Evolutionary conservation across 768 basidiomycete genomes (phyloP).

Genomic region (Artomyces pyxidatus): DNA sequence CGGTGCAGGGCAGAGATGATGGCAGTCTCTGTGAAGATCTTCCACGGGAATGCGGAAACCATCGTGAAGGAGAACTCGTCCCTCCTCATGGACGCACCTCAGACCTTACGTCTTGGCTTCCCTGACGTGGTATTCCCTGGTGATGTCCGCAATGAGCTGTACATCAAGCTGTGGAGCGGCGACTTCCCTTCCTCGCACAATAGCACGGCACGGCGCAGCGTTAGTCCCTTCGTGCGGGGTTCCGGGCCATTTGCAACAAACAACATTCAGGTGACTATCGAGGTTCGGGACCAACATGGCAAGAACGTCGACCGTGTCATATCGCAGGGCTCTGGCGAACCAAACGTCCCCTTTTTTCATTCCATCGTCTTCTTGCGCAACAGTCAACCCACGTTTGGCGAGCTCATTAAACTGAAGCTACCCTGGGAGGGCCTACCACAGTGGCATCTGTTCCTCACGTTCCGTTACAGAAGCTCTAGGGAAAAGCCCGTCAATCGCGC

Average conservation of each 20-base stretch:
- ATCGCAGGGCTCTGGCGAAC: constrained; percentile 81
- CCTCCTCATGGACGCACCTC: constrained; percentile 70
- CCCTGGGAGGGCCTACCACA: constrained; percentile 58
- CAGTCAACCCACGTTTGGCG: constrained; percentile 85
- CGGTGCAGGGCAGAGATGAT: constrained; percentile 70
- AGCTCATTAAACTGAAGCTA: constrained; percentile 82
- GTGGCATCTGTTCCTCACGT: constrained; percentile 94
- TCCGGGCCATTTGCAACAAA: constrained; percentile 45
- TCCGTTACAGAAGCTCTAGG: constrained; percentile 61
- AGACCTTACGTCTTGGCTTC: constrained; percentile 84
- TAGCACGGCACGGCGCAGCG: constrained; percentile 43
- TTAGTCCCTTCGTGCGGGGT: constrained; percentile 51
- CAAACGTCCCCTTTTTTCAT: constrained; percentile 68
- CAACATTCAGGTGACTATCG: constrained; percentile 86
- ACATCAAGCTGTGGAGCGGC: constrained; percentile 93
- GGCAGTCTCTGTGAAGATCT: constrained; percentile 77
- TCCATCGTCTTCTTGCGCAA: constrained; percentile 89
- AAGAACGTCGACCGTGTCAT: constrained; percentile 60
- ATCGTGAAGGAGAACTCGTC: constrained; percentile 81
- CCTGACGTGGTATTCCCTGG: constrained; percentile 95
- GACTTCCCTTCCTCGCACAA: constrained; percentile 61
- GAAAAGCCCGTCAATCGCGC: constrained; percentile 35
- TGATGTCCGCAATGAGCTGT: constrained; percentile 88
- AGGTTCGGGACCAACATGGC: constrained; percentile 73
- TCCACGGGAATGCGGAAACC: constrained; percentile 71